A percentile compares a stretch with the other conserved stretches of the same genome.
phyloP scores from a whole-genome alignment of 331 rosid genomes.

The Pyrus hybrid region DNA sequence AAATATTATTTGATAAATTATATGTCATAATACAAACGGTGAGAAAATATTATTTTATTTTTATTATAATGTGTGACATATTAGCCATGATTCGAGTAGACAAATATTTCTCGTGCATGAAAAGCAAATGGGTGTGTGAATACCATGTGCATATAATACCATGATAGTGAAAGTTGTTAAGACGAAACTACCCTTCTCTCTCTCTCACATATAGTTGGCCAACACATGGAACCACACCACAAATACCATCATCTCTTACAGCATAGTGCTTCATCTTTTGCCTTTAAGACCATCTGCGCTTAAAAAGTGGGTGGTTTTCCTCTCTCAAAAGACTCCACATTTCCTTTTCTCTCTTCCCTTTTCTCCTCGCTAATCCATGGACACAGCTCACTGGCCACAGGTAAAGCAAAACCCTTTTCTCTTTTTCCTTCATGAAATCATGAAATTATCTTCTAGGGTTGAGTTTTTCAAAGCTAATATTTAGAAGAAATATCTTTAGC shows the following conservation, averaged over 20 bases:
- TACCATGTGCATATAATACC: neutral
- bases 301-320: conserved; percentile 39
- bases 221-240: conserved; percentile 57
- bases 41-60: too few species aligned
- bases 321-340: conserved; percentile 33
- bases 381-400: conserved; percentile 98
- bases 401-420: conserved; percentile 38
- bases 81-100: too few species aligned
- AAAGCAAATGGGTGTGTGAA: too few species aligned
- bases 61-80: too few species aligned
- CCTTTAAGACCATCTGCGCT: conserved; percentile 49
- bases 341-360: conserved; percentile 32
- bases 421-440: conserved; percentile 47
- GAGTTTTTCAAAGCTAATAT: conserved; percentile 17
- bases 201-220: conserved; percentile 48
- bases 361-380: conserved; percentile 59
- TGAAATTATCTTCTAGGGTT: conserved; percentile 21
- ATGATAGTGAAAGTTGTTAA: neutral
- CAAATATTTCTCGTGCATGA: too few species aligned
- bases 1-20: too few species aligned
- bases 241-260: conserved; percentile 19
- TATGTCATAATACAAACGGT: too few species aligned
- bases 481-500: conserved; percentile 2
- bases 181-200: conserved; percentile 24
- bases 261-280: conserved; percentile 30